phyloP scores from a whole-genome alignment of 768 basidiomycete genomes.

The Mrakia hoshinonis region DNA sequence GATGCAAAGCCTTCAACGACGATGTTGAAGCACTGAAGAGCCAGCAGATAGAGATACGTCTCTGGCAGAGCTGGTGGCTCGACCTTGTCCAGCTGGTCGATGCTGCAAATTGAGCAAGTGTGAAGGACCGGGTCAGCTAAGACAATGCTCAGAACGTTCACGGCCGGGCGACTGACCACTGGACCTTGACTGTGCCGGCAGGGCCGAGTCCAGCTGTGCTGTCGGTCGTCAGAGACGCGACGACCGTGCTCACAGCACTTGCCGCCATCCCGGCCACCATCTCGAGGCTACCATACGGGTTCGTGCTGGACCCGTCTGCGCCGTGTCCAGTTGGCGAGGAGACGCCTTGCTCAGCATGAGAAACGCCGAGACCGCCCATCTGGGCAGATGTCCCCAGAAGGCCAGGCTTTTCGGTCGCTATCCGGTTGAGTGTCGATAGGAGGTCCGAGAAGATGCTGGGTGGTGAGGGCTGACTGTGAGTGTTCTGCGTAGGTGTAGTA shows the following conservation, averaged over 20 bases:
- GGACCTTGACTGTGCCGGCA: conserved; percentile 70
- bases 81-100: conserved; percentile 95
- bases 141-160: background rate
- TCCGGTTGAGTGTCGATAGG: conserved; percentile 70
- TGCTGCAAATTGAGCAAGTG: conserved; percentile 48
- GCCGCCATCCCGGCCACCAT: conserved; percentile 75
- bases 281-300: conserved; percentile 16
- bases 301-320: conserved; percentile 7
- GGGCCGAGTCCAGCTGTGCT: conserved; percentile 54
- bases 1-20: conserved; percentile 77
- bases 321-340: conserved; percentile 20
- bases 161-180: conserved; percentile 55
- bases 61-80: conserved; percentile 91
- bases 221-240: conserved; percentile 20
- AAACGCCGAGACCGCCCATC: conserved; percentile 70
- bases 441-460: conserved; percentile 60
- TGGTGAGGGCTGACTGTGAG: conserved; percentile 55
- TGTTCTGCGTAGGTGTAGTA: conserved; percentile 45
- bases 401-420: conserved; percentile 80
- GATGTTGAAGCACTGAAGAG: conserved; percentile 74
- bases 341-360: conserved; percentile 25
- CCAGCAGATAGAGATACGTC: conserved; percentile 83
- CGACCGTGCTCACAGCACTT: conserved; percentile 41
- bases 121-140: background rate
- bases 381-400: conserved; percentile 64